Evolutionary conservation across 169 alveolate genomes (phyloP), one percentile per base, ranked within the genome.

Genomic region (Plasmodium inui): DNA sequence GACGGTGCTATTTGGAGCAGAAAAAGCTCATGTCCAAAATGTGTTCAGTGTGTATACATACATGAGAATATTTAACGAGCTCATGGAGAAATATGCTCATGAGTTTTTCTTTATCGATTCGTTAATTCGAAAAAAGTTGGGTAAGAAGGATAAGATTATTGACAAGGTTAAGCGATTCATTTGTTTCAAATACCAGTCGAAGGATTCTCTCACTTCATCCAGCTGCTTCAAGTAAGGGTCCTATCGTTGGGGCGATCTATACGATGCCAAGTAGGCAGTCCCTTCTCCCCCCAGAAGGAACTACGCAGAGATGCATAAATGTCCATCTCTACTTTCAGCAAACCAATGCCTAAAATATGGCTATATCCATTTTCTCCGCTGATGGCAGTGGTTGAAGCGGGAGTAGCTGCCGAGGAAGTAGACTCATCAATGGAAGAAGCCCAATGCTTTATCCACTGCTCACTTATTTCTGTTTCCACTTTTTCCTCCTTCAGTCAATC

Each of bases 71-170:
- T 89, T 89, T 89, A 61, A 67, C 26, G 46, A 9, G 3, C 82
- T 79, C 14, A 89, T 41, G 82, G 83, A 89, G 44, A 89, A 61
- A 32, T 80, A 89, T 41, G 73, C 82, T 22, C 70, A 78, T 34
- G 94, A 89, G 41, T 89, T 89, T 80, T 22, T 46, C 32, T 89
- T 79, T 28, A 89, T 89, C 70, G 90, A 89, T 79, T 78, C 44
- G n/a, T 41, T 79, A 41, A 70, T 89, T 57, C 61, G 28, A 6
- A 89, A 89, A 89, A 89, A 80, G 71, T 26, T n/a, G 22, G 44
- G 44, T 6, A 28, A 79, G 71, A 89, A 89, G 37, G 61, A 57
- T 37, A 89, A 89, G 79, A 89, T 79, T 14, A 57, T 89, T 28
- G 39, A 89, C 14, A 73, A 79, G 26, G 94, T 89, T 28, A 80